A percentile compares a stretch with the other conserved stretches of the same genome.
Conservation (phyloP, 352 stramenopile species). For the Detonula confervacea region DNA sequence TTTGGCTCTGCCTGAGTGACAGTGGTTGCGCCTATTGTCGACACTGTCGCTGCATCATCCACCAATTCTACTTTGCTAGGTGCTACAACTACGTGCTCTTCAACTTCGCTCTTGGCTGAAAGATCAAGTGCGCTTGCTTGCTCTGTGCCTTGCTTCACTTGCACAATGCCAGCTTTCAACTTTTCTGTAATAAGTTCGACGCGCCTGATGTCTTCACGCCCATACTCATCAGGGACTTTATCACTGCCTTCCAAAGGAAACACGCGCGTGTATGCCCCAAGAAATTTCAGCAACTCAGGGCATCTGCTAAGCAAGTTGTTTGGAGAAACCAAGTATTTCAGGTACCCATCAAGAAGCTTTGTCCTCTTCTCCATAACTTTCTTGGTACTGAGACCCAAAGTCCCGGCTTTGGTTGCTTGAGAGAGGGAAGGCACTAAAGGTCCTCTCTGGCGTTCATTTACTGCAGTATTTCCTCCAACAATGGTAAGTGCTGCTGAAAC, state of each 20-base stretch:
- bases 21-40: constrained; percentile 14
- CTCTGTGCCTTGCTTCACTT: constrained; percentile 49
- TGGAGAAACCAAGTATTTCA: constrained; percentile 75
- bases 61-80: constrained; percentile 22
- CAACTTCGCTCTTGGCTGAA: constrained; percentile 11
- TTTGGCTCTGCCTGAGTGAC: constrained; percentile 27
- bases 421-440: constrained; percentile 78
- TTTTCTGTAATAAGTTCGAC: constrained; percentile 60
- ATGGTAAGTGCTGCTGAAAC: constrained; percentile 72
- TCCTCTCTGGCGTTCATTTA: constrained; percentile 50
- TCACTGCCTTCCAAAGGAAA: constrained; percentile 28
- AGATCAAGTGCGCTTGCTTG: constrained; percentile 2
- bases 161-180: constrained; percentile 53
- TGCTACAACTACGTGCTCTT: constrained; percentile 10
- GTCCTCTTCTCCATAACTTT: constrained; percentile 73
- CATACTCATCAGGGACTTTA: constrained; percentile 49
- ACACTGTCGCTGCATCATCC: constrained; percentile 31
- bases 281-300: constrained; percentile 80
- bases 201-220: constrained; percentile 46
- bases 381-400: constrained; percentile 68
- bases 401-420: constrained; percentile 75
- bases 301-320: constrained; percentile 73
- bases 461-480: constrained; percentile 39
- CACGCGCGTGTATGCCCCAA: constrained; percentile 72
- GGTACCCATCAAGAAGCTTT: constrained; percentile 79